These are phyloP conservation scores for Leersia perrieri DNA, from an alignment of 176 grass and related monocot species.

Conservation along the genomic window DNA sequence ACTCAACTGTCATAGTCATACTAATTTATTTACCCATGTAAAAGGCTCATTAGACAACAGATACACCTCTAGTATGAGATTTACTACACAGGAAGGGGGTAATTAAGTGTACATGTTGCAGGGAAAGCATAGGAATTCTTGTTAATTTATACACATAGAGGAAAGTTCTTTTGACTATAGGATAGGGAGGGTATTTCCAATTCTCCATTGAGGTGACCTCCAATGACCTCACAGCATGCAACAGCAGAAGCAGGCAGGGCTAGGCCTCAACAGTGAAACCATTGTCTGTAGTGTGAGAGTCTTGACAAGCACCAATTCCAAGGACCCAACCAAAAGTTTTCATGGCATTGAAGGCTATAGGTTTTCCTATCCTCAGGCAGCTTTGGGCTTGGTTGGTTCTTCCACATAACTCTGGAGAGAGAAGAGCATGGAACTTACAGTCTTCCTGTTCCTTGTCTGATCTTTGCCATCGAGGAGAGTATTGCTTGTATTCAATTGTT, in stretches of 20 bases:
- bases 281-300: conserved; percentile 21
- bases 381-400: background rate
- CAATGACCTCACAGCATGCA: conserved; percentile 37
- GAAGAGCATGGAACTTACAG: background rate
- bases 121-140: background rate
- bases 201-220: conserved; percentile 37
- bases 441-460: conserved; percentile 9
- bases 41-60: background rate
- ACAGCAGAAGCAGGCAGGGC: background rate
- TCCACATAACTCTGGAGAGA: background rate
- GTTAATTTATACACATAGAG: background rate
- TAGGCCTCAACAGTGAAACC: conserved; percentile 15
- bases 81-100: background rate
- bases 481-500: background rate
- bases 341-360: conserved; percentile 46
- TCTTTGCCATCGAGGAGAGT: background rate
- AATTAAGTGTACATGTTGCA: background rate
- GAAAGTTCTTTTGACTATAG: conserved; percentile 39
- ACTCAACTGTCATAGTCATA: no score
- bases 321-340: conserved; percentile 37
- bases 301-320: conserved; percentile 33
- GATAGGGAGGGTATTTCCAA: background rate
- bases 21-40: background rate
- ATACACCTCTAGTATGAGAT: background rate
- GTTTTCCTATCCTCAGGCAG: conserved; percentile 43